Evolutionary conservation across 2,329 filamentous ascomycete genomes (phyloP).

Genomic region (Epichloe sylvatica): DNA sequence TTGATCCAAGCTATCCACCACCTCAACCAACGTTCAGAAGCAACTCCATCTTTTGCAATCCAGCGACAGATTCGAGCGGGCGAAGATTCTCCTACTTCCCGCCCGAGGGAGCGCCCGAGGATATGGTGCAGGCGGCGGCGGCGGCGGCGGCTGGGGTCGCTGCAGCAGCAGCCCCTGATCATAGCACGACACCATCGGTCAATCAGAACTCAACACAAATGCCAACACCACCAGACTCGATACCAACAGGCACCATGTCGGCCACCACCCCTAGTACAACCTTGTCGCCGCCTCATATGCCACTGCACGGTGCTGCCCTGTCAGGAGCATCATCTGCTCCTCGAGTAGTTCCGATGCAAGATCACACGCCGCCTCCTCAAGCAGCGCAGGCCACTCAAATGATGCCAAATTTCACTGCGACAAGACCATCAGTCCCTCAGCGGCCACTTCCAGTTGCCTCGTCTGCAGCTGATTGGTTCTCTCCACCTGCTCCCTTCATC

Average conservation of each 20-base stretch:
- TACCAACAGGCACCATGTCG: conserved; percentile 18
- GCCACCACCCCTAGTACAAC: conserved; percentile 18
- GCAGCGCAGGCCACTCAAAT: conserved; percentile 8
- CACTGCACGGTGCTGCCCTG: conserved; percentile 17
- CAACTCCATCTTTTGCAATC: conserved; percentile 51
- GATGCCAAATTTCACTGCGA: conserved; percentile 13
- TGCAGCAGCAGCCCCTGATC: conserved; percentile 15
- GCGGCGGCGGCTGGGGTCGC: conserved; percentile 14
- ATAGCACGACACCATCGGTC: conserved; percentile 15
- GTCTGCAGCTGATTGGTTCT: conserved; percentile 38
- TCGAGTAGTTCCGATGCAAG: conserved; percentile 12
- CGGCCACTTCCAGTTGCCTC: conserved; percentile 29
- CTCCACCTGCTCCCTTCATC: conserved; percentile 37
- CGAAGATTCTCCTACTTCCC: conserved; percentile 51
- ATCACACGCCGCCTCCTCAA: conserved; percentile 18
- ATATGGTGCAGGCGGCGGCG: conserved; percentile 12
- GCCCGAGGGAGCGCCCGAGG: conserved; percentile 32
- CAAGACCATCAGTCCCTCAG: conserved; percentile 24
- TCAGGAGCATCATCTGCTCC: conserved; percentile 16
- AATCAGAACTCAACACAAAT: conserved; percentile 21
- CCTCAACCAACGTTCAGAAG: conserved; percentile 46
- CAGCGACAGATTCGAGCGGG: conserved; percentile 38
- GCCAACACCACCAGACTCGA: conserved; percentile 32
- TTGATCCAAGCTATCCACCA: conserved; percentile 28
- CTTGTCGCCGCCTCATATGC: conserved; percentile 25